Evolutionary conservation across 1,139 yeast genomes (phyloP), one percentile per base, ranked within the genome.

Genomic region (Zygotorulaspora mrakii): DNA sequence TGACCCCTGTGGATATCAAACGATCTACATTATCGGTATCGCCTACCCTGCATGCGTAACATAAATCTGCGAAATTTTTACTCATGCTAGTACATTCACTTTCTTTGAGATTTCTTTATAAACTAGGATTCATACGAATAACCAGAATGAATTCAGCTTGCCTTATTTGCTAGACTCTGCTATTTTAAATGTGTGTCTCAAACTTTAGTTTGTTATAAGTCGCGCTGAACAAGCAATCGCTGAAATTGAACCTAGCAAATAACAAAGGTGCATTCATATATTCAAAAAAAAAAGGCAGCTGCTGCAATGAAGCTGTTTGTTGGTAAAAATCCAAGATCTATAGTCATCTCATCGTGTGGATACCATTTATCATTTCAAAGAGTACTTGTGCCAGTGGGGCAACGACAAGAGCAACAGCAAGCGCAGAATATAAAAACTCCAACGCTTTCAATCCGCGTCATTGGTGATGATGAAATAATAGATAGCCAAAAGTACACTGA

Each of bases 21-120:
- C 75, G 65, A 39, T 80, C 85, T 1, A 75, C 91, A 32, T 70
- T 67, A 29, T 78, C 87, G 2, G 73, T 45, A 54, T 84, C 91
- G 0, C 94, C 94, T 2, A 65, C 53, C 27, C 94, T 67, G 46
- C 94, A 83, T 0, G 89, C 87, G 46, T 66, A 55, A 45, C 84
- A 77, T n/a, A 83, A 67, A 31, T 63, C 59, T 1, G 40, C 46
- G 40, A 65, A 60, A 24, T 46, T 46, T 29, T 49, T 37, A 11
- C 49, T 49, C 48, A 45, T n/a, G n/a, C n/a, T n/a, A n/a, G n/a
- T n/a, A n/a, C n/a, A n/a, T n/a, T n/a, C n/a, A n/a, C n/a, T n/a
- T n/a, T n/a, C n/a, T n/a, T n/a, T n/a, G n/a, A n/a, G n/a, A n/a
- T n/a, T n/a, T n/a, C n/a, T n/a, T n/a, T n/a, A n/a, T n/a, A n/a